Evolutionary conservation across 2,329 filamentous ascomycete species (phyloP), one percentile per base, ranked within the genome.

Genomic region (Colletotrichum viniferum): DNA sequence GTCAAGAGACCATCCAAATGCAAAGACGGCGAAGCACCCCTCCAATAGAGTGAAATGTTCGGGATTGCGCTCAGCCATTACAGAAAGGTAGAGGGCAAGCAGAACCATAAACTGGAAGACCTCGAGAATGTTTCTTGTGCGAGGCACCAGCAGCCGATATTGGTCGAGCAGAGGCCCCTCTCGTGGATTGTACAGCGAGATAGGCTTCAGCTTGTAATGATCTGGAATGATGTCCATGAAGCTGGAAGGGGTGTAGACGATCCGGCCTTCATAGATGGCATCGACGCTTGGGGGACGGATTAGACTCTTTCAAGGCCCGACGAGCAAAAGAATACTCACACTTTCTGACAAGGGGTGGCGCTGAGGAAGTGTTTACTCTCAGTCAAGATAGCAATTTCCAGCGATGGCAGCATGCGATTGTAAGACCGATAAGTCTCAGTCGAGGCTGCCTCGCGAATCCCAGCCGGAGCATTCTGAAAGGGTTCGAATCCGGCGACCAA

Each of bases 191-290:
- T 97, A 97, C 0, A 97, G 86, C 9, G 94, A 93, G 70, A 97
- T 96, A 3, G 94, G 94, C 78, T 94, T 94, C 80, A 94, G 90
- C 85, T 97, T 97, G 87, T 97, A 97, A 79, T 94, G 92, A 82
- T 97, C 95, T 1, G 95, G 95, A 63, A 97, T 92, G 74, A 97
- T 94, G 82, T 97, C 94, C 82, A 96, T 91, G 81, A 95, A 96
- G 0, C 92, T 92, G 1, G 93, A 95, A 0, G 95, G 95, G 2
- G 95, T 96, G 81, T 97, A 97, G 43, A 96, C 92, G 76, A 97
- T 90, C 38, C 94, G 90, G 7, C 95, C 95, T 55, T 93, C 92
- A 80, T 96, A 97, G 61, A 97, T 95, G 64, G 94, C 95, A 78
- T 94, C 91, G 34, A 97, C 93, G 24, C 85, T 86, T 63, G 24